These are phyloP conservation scores for Diaporthe nobilis DNA, from an alignment of 2,329 filamentous ascomycete genomes.

Conservation along the genomic window DNA sequence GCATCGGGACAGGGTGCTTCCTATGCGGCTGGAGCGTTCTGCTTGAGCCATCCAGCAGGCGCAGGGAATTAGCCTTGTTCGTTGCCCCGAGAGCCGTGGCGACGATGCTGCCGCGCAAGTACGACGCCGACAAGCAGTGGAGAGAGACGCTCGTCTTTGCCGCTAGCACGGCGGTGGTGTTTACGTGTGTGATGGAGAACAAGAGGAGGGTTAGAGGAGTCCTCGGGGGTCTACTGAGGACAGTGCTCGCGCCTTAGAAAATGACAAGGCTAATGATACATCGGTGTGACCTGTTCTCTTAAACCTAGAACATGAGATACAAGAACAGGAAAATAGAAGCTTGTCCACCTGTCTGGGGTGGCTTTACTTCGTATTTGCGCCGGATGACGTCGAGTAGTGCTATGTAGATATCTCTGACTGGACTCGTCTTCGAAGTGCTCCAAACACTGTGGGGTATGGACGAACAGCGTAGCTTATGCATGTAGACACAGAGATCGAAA, in stretches of 20 bases:
- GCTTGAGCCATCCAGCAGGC: slow-evolving; percentile 74
- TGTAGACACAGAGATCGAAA: too few relatives aligned
- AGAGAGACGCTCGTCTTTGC: slow-evolving; percentile 77
- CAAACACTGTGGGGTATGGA: too few relatives aligned
- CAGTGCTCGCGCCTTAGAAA: slow-evolving; percentile 58
- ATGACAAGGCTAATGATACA: neutral
- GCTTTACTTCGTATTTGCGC: neutral
- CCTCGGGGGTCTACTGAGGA: slow-evolving; percentile 71
- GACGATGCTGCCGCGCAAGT: slow-evolving; percentile 80
- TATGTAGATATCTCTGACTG: neutral
- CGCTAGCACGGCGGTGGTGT: slow-evolving; percentile 77
- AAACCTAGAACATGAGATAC: neutral
- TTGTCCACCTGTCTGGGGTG: neutral
- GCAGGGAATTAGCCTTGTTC: slow-evolving; percentile 84
- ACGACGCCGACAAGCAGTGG: slow-evolving; percentile 74
- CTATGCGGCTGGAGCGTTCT: slow-evolving; percentile 88
- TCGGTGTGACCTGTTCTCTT: neutral
- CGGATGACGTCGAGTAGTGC: neutral
- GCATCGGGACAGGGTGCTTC: slow-evolving; percentile 79
- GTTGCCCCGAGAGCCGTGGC: slow-evolving; percentile 84
- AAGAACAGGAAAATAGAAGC: neutral
- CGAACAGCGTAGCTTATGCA: neutral
- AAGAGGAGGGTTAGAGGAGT: slow-evolving; percentile 76
- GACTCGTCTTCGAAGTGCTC: neutral
- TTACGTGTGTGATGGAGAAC: slow-evolving; percentile 76